Base-by-base conservation (phyloP, 352 stramenopile genomes). In the Pythium phragmiticola region DNA sequence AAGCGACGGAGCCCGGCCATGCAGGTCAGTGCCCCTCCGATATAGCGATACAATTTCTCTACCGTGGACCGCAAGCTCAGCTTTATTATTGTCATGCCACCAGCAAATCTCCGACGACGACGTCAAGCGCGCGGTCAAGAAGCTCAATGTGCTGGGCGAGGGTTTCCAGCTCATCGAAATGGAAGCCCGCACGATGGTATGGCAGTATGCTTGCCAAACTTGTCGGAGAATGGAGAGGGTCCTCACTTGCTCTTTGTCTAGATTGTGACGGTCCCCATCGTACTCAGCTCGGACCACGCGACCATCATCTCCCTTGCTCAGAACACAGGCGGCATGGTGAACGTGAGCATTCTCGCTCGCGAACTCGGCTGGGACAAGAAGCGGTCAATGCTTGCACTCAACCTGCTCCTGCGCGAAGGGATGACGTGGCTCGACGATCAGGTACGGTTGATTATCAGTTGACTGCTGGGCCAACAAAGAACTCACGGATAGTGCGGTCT, bases 371-470 rank as follows among this genome's bases (percentile, higher is more conserved):
- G 95, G 95, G 86, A 91, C 62, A 80, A 88, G 39, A 97, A 98
- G 60, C 82, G 96, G 16, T 96, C 88, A 36, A 94, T 96, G 66
- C 74, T 97, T 30, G 92, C 89, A 17, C 74, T 99, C 6, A 89
- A 96, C 60, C 69, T 98, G 37, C 78, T 99, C 37, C 68, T 98
- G 17, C 75, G 86, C 28, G 90, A 98, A 72, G 95, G 95, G 50
- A 99, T 99, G 92, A 96, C 90, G 34, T 99, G 97, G 97, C 66
- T 99, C 30, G 97, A 99, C 72, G 82, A 96, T 34, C 80, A 97
- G 81, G 83, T 95, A 30, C 21, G 52, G 7, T 57, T 47, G 39
- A 17, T 23, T 48, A 3, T 16, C 5, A 37, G 45, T 13, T 17
- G 17, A 8, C 2, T 23, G 42, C 16, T 48, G 13, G 14, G n/a